A percentile compares a stretch with the other conserved stretches of the same genome.
These are phyloP conservation scores for Chalaropsis thielavioides DNA, from an alignment of 2,329 filamentous ascomycete species.

Conservation along the genomic window DNA sequence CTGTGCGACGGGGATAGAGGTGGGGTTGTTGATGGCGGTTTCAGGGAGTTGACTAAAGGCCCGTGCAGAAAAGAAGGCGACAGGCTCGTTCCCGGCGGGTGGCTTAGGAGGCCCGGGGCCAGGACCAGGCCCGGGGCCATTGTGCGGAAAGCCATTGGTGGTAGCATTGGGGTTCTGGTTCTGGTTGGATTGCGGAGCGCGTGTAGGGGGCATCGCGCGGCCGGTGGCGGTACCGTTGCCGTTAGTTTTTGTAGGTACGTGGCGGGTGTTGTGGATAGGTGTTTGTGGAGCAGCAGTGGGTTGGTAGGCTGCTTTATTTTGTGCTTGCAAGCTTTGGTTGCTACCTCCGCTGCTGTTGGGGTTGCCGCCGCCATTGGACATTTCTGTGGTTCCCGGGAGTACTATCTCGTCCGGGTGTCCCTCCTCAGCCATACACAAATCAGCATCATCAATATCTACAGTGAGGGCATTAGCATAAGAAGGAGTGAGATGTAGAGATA, in stretches of 20 bases:
- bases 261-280: not conserved
- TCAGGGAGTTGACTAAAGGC: conserved; percentile 45
- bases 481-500: not conserved
- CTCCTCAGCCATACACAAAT: conserved; percentile 55
- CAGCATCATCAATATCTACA: conserved; percentile 60
- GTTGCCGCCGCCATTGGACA: not conserved
- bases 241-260: not conserved
- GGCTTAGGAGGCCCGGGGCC: conserved; percentile 22
- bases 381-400: conserved; percentile 27
- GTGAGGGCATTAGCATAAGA: not conserved
- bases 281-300: conserved; percentile 8
- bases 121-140: not conserved
- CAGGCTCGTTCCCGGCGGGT: conserved; percentile 27
- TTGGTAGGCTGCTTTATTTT: conserved; percentile 6
- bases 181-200: conserved; percentile 4
- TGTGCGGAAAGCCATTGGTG: not conserved
- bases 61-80: conserved; percentile 57
- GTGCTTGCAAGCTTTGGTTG: conserved; percentile 19
- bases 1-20: conserved; percentile 30
- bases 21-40: conserved; percentile 27
- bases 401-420: conserved; percentile 66
- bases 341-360: conserved; percentile 7
- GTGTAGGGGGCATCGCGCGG: not conserved
- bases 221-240: not conserved
- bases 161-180: not conserved